A percentile compares a stretch with the other conserved stretches of the same genome.
Conservation (phyloP, 768 basidiomycete species). For the Auricularia auricula-judae region DNA sequence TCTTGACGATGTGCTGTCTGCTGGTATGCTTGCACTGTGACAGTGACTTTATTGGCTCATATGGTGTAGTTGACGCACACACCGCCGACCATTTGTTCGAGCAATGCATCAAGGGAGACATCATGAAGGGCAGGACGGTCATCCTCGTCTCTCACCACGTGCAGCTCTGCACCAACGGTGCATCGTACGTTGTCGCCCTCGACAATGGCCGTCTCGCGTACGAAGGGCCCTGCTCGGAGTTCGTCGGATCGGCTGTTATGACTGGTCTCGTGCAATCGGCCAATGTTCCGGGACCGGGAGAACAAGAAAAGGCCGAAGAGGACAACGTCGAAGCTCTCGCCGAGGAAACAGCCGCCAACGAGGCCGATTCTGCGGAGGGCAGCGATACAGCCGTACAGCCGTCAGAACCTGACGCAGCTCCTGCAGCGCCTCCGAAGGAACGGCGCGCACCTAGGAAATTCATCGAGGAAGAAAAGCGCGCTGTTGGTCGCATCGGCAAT, state of each 20-base stretch:
- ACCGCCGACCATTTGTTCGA: conserved; percentile 76
- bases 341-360: conserved; percentile 36
- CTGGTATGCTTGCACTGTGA: conserved; percentile 10
- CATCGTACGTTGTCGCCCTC: conserved; percentile 71
- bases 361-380: conserved; percentile 23
- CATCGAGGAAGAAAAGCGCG: conserved; percentile 75
- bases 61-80: conserved; percentile 59
- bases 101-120: conserved; percentile 67
- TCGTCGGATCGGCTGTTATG: conserved; percentile 49
- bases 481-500: conserved; percentile 54
- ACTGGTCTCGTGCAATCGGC: not conserved
- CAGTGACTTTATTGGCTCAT: conserved; percentile 14
- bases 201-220: conserved; percentile 75
- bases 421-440: conserved; percentile 13
- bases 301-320: conserved; percentile 7
- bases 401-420: conserved; percentile 7
- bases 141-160: conserved; percentile 93
- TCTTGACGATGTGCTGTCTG: conserved; percentile 69
- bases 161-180: conserved; percentile 72
- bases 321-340: conserved; percentile 17
- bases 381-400: conserved; percentile 7
- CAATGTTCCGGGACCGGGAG: conserved; percentile 10
- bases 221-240: conserved; percentile 52
- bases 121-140: conserved; percentile 70
- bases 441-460: conserved; percentile 68